Conservation (phyloP, 2,329 filamentous ascomycete species). For the Fusarium sp. region DNA sequence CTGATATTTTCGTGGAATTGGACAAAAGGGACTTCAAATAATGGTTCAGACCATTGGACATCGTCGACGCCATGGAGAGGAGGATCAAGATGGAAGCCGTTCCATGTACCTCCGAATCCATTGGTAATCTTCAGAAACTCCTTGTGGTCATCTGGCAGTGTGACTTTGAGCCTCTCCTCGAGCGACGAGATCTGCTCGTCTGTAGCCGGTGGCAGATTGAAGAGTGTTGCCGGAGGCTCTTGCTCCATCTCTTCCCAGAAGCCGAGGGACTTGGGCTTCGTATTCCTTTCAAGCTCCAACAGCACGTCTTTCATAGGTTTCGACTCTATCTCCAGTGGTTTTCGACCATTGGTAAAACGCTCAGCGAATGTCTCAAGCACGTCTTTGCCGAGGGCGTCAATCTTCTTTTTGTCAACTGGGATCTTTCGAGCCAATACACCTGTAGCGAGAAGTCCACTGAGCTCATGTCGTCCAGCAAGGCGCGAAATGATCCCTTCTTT, state of each 20-base stretch:
- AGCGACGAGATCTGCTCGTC: conserved; percentile 30
- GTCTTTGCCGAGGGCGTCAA: conserved; percentile 10
- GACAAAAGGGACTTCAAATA: neutral
- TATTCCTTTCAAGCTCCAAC: conserved; percentile 14
- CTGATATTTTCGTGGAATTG: conserved; percentile 15
- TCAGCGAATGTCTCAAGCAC: conserved; percentile 16
- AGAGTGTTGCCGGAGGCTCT: conserved; percentile 26
- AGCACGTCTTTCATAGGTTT: conserved; percentile 25
- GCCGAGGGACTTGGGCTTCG: conserved; percentile 6
- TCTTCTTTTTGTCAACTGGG: conserved; percentile 15
- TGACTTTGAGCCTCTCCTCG: conserved; percentile 11
- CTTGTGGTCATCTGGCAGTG: conserved; percentile 35
- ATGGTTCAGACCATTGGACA: conserved; percentile 14
- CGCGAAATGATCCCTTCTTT: neutral
- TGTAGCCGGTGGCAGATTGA: conserved; percentile 24
- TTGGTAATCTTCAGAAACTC: conserved; percentile 37
- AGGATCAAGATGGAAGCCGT: conserved; percentile 26
- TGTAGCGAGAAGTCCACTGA: conserved; percentile 23
- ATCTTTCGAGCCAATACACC: conserved; percentile 29
- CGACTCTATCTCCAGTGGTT: conserved; percentile 1
- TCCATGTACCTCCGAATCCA: conserved; percentile 35
- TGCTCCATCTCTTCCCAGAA: conserved; percentile 2
- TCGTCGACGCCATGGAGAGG: conserved; percentile 17
- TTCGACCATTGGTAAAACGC: conserved; percentile 22
- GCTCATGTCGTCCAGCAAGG: conserved; percentile 6